These are phyloP conservation scores for Balamuthia mandrillaris DNA, from an alignment of 208 protist species.

Conservation along the genomic window DNA sequence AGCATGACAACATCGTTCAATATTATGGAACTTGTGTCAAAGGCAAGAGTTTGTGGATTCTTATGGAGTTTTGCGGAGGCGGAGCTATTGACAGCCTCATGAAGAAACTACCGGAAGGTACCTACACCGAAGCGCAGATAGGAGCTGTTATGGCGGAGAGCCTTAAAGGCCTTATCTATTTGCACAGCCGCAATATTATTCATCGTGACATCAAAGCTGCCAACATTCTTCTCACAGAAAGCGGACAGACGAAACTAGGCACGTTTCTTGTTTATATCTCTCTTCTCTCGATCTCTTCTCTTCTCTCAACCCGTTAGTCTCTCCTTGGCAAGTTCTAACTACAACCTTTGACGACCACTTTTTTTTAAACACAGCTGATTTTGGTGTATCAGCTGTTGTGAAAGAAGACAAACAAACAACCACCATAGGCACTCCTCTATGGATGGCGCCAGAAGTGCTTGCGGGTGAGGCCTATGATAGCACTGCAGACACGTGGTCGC, in stretches of 20 bases:
- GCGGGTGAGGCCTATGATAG: background rate
- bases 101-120: background rate
- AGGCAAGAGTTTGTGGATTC: background rate
- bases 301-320: background rate
- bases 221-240: constrained; percentile 43
- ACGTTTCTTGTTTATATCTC: background rate
- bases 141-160: background rate
- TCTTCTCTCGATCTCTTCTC: too few relatives aligned
- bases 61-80: constrained; percentile 16
- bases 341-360: background rate
- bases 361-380: constrained; percentile 40
- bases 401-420: constrained; percentile 9
- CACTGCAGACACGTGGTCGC: constrained; percentile 55
- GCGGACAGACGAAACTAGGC: background rate
- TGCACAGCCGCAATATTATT: constrained; percentile 46
- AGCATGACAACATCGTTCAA: constrained; percentile 23
- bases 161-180: constrained; percentile 24
- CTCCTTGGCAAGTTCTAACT: background rate
- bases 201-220: constrained; percentile 51
- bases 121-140: background rate
- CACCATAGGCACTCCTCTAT: constrained; percentile 41
- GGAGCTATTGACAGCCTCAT: background rate
- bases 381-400: constrained; percentile 47
- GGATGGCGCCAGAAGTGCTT: constrained; percentile 44
- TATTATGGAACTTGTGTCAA: background rate